A percentile compares a stretch with the other conserved stretches of the same genome.
These are phyloP conservation scores for Rostrohypoxylon terebratum DNA, from an alignment of 495 filamentous ascomycete genomes.

Conservation along the genomic window DNA sequence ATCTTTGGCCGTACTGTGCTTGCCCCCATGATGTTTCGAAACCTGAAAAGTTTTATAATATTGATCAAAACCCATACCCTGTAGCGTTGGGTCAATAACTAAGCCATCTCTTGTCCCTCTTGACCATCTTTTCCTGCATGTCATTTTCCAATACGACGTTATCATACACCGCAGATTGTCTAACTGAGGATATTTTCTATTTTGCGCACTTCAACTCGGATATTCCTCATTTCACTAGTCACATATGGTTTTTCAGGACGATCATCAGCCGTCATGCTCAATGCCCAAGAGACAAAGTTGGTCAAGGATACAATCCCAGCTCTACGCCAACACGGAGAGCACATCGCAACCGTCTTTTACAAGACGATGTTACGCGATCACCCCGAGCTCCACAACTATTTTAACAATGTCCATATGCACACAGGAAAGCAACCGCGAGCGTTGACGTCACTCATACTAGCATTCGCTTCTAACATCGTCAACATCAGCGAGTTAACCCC, in stretches of 20 bases:
- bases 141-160: conserved; percentile 6
- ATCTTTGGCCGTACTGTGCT: neutral
- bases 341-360: conserved; percentile 77
- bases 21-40: conserved; percentile 21
- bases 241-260: conserved; percentile 5
- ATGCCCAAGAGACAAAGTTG: conserved; percentile 55
- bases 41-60: conserved; percentile 20
- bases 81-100: conserved; percentile 12
- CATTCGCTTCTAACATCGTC: conserved; percentile 77
- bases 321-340: conserved; percentile 71
- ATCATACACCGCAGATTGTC: neutral
- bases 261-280: conserved; percentile 53
- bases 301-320: conserved; percentile 61
- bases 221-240: neutral
- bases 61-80: conserved; percentile 6
- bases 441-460: conserved; percentile 72
- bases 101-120: conserved; percentile 1
- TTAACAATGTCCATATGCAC: conserved; percentile 76
- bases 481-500: conserved; percentile 72
- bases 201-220: neutral
- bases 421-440: conserved; percentile 75
- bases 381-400: conserved; percentile 73
- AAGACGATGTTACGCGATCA: conserved; percentile 71
- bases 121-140: neutral
- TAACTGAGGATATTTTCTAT: neutral